These are phyloP conservation scores for Lagenaria siceraria DNA, from an alignment of 306 rosid species.

Conservation along the genomic window DNA sequence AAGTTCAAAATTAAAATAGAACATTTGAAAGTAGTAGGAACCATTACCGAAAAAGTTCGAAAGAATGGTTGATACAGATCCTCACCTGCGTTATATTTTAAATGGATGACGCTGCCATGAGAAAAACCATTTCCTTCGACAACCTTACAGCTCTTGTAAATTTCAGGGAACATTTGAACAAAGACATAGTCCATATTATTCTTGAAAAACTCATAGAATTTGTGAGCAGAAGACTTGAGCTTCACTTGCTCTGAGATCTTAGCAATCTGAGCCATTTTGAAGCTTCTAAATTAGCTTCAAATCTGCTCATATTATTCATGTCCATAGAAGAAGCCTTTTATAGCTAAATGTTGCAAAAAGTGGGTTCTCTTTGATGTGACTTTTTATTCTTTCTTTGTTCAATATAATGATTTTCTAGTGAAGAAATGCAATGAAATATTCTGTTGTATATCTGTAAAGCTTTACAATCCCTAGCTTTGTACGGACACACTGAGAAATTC, in stretches of 20 bases:
- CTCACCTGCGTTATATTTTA: not conserved
- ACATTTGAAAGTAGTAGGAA: no score
- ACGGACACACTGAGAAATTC: no score
- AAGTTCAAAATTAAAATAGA: no score
- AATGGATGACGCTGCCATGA: not conserved
- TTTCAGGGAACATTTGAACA: not conserved
- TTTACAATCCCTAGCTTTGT: no score
- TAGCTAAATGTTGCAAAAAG: not conserved
- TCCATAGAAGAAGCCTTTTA: not conserved
- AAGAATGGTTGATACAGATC: no score
- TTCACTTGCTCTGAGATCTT: not conserved
- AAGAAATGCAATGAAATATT: no score
- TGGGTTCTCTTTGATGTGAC: not conserved
- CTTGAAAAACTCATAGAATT: not conserved
- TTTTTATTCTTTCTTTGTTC: not conserved
- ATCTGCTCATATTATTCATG: not conserved
- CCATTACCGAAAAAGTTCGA: no score
- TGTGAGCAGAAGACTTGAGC: not conserved
- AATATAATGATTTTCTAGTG: no score
- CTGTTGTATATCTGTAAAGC: no score
- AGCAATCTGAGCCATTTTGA: not conserved
- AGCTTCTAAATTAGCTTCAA: not conserved
- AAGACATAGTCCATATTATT: not conserved
- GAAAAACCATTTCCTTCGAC: not conserved
- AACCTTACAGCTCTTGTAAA: not conserved